Evolutionary conservation across 2,329 filamentous ascomycete genomes (phyloP), one percentile per base, ranked within the genome.

Genomic region (Penicillium sp.): DNA sequence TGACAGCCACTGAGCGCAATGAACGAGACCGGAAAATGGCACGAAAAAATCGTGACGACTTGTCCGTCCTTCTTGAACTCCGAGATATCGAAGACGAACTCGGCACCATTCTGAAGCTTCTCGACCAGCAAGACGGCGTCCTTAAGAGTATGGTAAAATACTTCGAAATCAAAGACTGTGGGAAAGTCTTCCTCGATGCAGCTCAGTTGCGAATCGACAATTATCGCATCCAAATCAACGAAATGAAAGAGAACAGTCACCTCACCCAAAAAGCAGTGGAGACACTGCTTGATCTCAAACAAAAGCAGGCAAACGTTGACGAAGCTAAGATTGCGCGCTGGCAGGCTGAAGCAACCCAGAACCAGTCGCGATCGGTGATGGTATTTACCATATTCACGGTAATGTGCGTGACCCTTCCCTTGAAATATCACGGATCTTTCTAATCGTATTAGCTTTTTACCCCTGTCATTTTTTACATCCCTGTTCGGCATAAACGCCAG

Each of bases 71-170:
- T 0, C 70, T 87, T 0, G 84, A 87, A 60, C 73, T 87, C 0
- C 77, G 83, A 11, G 84, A 87, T 55, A 80, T 87, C 42, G 81
- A 86, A 53, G 83, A 87, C 53, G 84, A 87, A 62, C 74, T 87
- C 2, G 75, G 74, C 3, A 84, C 81, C 0, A 74, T 87, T 5
- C 62, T 76, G 5, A 79, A 77, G 39, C 70, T 87, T 0, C 83
- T 86, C 27, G 76, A 81, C n/a, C 75, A 79, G 13, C 84, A 87
- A 62, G 72, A 77, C 20, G 69, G 70, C 0, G 76, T 79, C 0
- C 73, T 86, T 35, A 69, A 74, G 36, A 58, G 62, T 11, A 74
- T 74, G 68, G 50, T 60, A 22, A 61, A 58, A 14, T 69, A 70
- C 18, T 73, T 69, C 31, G 62, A 65, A 18, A 48, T 57, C 9